Conservation (phyloP, 2,329 filamentous ascomycete genomes). For the Ophiostoma ulmi region DNA sequence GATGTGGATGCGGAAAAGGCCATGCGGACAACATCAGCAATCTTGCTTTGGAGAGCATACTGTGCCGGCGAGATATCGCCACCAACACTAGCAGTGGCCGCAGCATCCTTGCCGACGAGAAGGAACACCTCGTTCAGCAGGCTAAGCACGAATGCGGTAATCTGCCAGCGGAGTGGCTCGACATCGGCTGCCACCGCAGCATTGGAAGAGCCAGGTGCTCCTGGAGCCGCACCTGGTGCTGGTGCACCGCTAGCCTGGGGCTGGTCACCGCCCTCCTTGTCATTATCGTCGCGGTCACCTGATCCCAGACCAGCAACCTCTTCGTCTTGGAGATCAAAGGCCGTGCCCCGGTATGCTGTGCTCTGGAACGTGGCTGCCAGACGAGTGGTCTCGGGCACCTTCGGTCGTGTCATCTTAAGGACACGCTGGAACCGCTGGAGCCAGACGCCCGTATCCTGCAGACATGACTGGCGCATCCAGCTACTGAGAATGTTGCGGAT, state of each 20-base stretch:
- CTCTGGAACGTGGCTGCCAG: conserved; percentile 24
- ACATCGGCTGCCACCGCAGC: conserved; percentile 49
- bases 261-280: conserved; percentile 37
- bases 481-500: conserved; percentile 85
- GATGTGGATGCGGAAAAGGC: conserved; percentile 96
- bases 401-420: conserved; percentile 77
- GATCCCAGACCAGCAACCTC: conserved; percentile 88
- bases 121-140: conserved; percentile 78
- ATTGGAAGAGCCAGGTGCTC: background rate
- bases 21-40: conserved; percentile 92
- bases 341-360: conserved; percentile 42
- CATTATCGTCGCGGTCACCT: conserved; percentile 53
- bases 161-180: conserved; percentile 91
- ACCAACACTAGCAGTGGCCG: conserved; percentile 61
- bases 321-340: conserved; percentile 85
- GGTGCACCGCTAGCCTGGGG: conserved; percentile 27
- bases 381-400: conserved; percentile 50
- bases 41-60: conserved; percentile 68
- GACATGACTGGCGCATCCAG: conserved; percentile 86
- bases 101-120: conserved; percentile 71
- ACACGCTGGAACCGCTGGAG: conserved; percentile 82
- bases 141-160: conserved; percentile 86
- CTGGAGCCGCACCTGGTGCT: background rate
- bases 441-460: conserved; percentile 77
- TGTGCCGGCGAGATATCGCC: conserved; percentile 59